Conservation (phyloP, 139 green algal genomes). For the Pleodorina starrii region DNA sequence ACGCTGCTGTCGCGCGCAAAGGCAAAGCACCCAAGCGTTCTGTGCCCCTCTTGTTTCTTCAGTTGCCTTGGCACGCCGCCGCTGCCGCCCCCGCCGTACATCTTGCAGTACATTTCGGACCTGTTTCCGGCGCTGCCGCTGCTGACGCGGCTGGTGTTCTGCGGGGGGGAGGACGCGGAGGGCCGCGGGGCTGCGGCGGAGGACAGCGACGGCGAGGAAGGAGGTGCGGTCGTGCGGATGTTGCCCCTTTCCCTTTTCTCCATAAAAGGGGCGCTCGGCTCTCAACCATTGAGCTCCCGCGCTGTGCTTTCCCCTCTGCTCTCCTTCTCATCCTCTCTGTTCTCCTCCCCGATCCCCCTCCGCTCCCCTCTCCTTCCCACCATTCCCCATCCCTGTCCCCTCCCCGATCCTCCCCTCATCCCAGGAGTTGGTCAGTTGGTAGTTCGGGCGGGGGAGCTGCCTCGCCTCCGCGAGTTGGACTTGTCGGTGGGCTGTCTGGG, state of each 20-base stretch:
- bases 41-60: too few species aligned
- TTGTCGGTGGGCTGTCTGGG: slow-evolving; percentile 14
- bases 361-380: too few species aligned
- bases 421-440: slow-evolving; percentile 16
- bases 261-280: too few species aligned
- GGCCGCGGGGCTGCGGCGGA: not conserved
- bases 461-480: slow-evolving; percentile 6
- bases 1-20: not conserved
- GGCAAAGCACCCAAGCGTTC: not conserved
- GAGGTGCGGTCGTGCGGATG: too few species aligned
- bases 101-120: slow-evolving; percentile 21
- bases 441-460: slow-evolving; percentile 14
- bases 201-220: not conserved
- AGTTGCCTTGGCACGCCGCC: not conserved
- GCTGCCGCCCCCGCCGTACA: not conserved
- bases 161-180: not conserved
- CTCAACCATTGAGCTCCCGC: too few species aligned
- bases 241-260: too few species aligned
- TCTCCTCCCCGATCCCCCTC: too few species aligned
- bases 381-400: too few species aligned
- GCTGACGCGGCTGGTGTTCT: slow-evolving; percentile 41
- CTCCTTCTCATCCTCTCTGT: too few species aligned
- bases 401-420: too few species aligned
- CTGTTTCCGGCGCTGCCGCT: slow-evolving; percentile 34
- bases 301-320: too few species aligned